These are phyloP conservation scores for Gentiana straminea DNA, from an alignment of 257 asterid genomes.

Conservation along the genomic window DNA sequence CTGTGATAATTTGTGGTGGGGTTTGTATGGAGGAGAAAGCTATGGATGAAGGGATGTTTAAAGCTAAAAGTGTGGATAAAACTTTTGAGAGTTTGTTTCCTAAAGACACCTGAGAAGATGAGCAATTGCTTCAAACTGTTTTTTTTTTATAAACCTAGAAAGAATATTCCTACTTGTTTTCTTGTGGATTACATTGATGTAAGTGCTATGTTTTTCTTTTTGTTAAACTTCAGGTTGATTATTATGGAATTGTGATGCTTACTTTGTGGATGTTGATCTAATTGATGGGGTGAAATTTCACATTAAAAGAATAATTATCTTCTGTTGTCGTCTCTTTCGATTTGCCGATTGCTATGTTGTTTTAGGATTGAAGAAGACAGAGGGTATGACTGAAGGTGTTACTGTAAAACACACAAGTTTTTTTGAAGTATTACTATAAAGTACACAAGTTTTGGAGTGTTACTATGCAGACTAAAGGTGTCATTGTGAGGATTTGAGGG, in stretches of 20 bases:
- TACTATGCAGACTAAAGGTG: no score
- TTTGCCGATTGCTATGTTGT: no score
- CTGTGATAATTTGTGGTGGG: slow-evolving; percentile 61
- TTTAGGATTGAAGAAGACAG: no score
- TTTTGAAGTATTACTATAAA: no score
- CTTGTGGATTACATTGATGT: slow-evolving; percentile 52
- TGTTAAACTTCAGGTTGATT: background rate
- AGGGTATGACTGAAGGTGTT: no score
- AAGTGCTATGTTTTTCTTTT: background rate
- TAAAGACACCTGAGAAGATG: slow-evolving; percentile 53
- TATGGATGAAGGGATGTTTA: slow-evolving; percentile 43
- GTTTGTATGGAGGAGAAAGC: slow-evolving; percentile 65
- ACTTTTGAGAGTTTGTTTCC: slow-evolving; percentile 51
- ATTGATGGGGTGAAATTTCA: background rate
- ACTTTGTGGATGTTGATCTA: background rate
- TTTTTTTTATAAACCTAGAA: slow-evolving; percentile 45
- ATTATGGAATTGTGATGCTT: background rate
- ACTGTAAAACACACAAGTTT: no score
- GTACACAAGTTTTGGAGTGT: no score
- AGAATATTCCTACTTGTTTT: slow-evolving; percentile 41
- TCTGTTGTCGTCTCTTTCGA: no score
- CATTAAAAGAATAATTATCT: no score
- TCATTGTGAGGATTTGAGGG: no score
- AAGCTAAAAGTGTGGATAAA: slow-evolving; percentile 43
- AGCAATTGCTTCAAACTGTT: slow-evolving; percentile 33